These are phyloP conservation scores for Tetracladium setigerum DNA, from an alignment of 495 filamentous ascomycete genomes.

Conservation along the genomic window DNA sequence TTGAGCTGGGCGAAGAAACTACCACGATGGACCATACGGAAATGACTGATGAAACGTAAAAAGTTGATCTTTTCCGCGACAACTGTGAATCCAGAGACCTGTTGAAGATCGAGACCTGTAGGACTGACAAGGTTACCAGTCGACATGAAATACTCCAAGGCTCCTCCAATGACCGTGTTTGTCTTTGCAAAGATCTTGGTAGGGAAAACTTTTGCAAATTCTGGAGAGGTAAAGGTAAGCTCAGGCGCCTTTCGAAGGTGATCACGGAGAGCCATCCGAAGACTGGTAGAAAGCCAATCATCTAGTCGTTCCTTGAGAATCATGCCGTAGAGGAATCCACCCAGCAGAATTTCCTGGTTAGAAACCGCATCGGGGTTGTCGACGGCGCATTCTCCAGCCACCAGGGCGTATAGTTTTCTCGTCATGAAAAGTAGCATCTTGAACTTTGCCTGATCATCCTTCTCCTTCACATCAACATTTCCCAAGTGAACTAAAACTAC, in stretches of 20 bases:
- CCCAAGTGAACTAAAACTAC: slow-evolving; percentile 88
- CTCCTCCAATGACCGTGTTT: slow-evolving; percentile 80
- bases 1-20: slow-evolving; percentile 98
- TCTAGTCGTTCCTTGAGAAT: slow-evolving; percentile 91
- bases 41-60: slow-evolving; percentile 96
- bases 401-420: slow-evolving; percentile 85
- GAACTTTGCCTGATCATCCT: slow-evolving; percentile 86
- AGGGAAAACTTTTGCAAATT: slow-evolving; percentile 73
- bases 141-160: slow-evolving; percentile 89
- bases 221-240: slow-evolving; percentile 56
- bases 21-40: slow-evolving; percentile 97
- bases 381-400: slow-evolving; percentile 81
- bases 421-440: slow-evolving; percentile 94
- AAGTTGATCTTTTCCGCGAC: slow-evolving; percentile 99
- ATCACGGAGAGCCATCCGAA: slow-evolving; percentile 55
- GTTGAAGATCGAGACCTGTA: slow-evolving; percentile 87
- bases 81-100: slow-evolving; percentile 88
- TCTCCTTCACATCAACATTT: slow-evolving; percentile 68
- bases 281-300: slow-evolving; percentile 64
- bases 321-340: slow-evolving; percentile 89
- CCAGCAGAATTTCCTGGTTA: slow-evolving; percentile 87
- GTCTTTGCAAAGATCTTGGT: slow-evolving; percentile 66
- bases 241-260: slow-evolving; percentile 60
- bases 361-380: slow-evolving; percentile 96
- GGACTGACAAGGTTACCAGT: slow-evolving; percentile 90